phyloP scores from a whole-genome alignment of 2,329 filamentous ascomycete species.

The Sporothrix pseudoabietina region DNA sequence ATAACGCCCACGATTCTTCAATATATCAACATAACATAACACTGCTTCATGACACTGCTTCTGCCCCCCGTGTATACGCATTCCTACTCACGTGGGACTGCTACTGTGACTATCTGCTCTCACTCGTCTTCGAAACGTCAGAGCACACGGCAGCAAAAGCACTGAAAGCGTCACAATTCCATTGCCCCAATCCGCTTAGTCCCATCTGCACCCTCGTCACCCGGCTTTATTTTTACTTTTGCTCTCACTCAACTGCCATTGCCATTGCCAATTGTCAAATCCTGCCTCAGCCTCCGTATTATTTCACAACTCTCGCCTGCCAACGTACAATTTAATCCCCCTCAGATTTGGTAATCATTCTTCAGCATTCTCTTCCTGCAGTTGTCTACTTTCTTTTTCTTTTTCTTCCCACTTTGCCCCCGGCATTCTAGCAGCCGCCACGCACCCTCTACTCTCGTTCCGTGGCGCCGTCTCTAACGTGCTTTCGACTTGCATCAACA shows the following conservation, averaged over 20 bases:
- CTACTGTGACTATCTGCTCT: neutral
- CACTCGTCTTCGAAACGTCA: slow-evolving; percentile 10
- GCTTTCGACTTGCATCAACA: slow-evolving; percentile 25
- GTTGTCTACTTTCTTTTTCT: neutral
- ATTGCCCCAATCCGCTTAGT: slow-evolving; percentile 27
- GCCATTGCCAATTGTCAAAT: slow-evolving; percentile 10
- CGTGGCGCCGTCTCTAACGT: slow-evolving; percentile 26
- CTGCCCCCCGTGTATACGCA: neutral
- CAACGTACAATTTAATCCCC: neutral
- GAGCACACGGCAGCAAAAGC: slow-evolving; percentile 26
- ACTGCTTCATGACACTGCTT: neutral
- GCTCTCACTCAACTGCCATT: neutral
- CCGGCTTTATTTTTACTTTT: neutral
- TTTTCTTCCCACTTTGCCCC: neutral
- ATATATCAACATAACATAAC: neutral
- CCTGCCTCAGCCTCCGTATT: slow-evolving; percentile 15
- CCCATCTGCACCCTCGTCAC: neutral
- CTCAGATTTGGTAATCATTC: neutral
- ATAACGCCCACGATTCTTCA: slow-evolving; percentile 1
- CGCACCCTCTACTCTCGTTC: slow-evolving; percentile 1
- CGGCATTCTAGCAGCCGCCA: slow-evolving; percentile 5
- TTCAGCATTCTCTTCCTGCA: neutral
- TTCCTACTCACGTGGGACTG: neutral
- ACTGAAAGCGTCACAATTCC: slow-evolving; percentile 10
- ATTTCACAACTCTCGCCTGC: slow-evolving; percentile 1